Conservation (phyloP, 116 monocot species). For the Papilionanthe hybrid region DNA sequence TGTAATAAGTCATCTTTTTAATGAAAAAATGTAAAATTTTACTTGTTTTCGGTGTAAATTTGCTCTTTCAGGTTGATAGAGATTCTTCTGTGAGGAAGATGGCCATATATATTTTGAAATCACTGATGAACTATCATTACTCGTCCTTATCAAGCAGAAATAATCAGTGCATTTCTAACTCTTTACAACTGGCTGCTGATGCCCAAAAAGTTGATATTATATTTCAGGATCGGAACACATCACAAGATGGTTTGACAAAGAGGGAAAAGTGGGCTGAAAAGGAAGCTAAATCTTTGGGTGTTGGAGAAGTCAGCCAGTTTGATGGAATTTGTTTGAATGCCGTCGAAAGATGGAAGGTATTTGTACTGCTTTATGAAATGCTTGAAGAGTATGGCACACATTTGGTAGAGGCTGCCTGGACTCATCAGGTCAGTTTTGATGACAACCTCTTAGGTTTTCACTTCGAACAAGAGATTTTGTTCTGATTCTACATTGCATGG, state of each 20-base stretch:
- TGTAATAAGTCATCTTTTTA: background rate
- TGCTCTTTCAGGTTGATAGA: slow-evolving; percentile 60
- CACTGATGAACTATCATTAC: slow-evolving; percentile 21
- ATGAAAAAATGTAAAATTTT: background rate
- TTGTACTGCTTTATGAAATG: slow-evolving; percentile 84
- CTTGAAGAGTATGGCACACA: slow-evolving; percentile 97
- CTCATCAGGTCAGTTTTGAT: slow-evolving; percentile 54
- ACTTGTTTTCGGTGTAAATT: slow-evolving; percentile 1
- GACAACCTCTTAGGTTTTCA: background rate
- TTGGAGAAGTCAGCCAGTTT: slow-evolving; percentile 40
- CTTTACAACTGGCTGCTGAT: background rate
- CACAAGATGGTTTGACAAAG: slow-evolving; percentile 37
- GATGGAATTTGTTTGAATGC: slow-evolving; percentile 27
- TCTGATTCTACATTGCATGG: background rate
- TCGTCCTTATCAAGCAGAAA: background rate
- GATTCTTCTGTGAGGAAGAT: slow-evolving; percentile 67
- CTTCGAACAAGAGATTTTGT: background rate
- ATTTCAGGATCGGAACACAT: slow-evolving; percentile 2
- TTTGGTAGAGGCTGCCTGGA: slow-evolving; percentile 97
- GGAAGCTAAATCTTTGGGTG: slow-evolving; percentile 76
- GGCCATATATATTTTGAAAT: slow-evolving; percentile 69
- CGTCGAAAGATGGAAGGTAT: slow-evolving; percentile 66
- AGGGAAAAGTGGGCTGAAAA: slow-evolving; percentile 69
- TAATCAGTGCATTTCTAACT: slow-evolving; percentile 6
- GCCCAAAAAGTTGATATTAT: slow-evolving; percentile 6